Base-by-base conservation (phyloP, 2,329 filamentous ascomycete species). In the Fusarium temperatum region DNA sequence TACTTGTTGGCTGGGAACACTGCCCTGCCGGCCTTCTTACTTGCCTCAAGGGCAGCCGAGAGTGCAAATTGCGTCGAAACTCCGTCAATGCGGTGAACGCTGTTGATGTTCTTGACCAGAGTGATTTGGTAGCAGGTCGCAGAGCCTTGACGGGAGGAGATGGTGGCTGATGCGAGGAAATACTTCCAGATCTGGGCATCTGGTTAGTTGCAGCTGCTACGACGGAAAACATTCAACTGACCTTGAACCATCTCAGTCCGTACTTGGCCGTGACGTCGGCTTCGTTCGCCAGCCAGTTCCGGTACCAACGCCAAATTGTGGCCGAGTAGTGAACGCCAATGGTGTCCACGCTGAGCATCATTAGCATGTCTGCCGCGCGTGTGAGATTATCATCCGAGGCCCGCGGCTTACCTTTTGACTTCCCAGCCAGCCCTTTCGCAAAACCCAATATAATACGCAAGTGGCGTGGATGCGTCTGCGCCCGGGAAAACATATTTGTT, bases 401-500 rank as follows among this genome's bases (percentile, higher is more conserved):
- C 8, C 12, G 48, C 15, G 15, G 18, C 60, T 63, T 11, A 81
- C 80, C 79, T 87, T 91, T 98, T 98, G 83, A 98, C 86, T 83
- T 98, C 95, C 44, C 80, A 80, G 9, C 78, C 79, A 22, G 78
- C 78, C 65, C 88, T 91, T 85, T 98, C 95, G 26, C 97, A 89
- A 78, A 90, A 90, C 82, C 93, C 90, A 76, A 96, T 87, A 79
- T 96, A 94, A 83, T 92, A 95, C 74, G 93, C 93, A 57, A 98
- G 90, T 45, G 95, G 95, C 59, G 94, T 97, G 47, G 94, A 97
- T 50, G 95, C 95, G 81, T 98, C 95, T 51, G 95, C 95, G 81
- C 95, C 95, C n/a, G 95, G 95, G 89, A 98, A 98, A 83, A 98
- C 89, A 84, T 98, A 97, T 87, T 97, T 97, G 90, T 98, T 98